Evolutionary conservation across 139 green algal genomes (phyloP).

Genomic region (Auxenochlorella pyrenoidosa): DNA sequence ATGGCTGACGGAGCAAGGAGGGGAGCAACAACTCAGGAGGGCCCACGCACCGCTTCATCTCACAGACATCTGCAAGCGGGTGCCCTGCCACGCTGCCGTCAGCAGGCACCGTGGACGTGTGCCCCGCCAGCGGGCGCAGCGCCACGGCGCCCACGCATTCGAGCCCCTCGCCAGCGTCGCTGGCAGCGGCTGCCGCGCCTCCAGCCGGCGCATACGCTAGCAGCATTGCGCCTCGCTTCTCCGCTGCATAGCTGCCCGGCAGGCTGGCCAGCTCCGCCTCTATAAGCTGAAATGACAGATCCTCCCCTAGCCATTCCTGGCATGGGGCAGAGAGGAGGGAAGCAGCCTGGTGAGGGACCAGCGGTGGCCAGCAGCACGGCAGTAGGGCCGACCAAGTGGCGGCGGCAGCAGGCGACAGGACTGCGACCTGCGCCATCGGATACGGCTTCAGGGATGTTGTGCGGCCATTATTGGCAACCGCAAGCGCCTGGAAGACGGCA

Average conservation of each 20-base stretch:
- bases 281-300: slow-evolving; percentile 45
- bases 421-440: not conserved
- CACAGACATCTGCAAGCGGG: slow-evolving; percentile 30
- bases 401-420: not conserved
- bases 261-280: slow-evolving; percentile 43
- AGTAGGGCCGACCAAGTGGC: not conserved
- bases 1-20: too few species aligned
- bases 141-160: slow-evolving; percentile 40
- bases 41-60: slow-evolving; percentile 39
- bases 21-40: too few species aligned
- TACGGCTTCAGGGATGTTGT: not conserved
- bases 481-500: not conserved
- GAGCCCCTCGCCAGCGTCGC: not conserved
- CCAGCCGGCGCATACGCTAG: slow-evolving; percentile 18
- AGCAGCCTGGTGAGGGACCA: not conserved
- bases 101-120: slow-evolving; percentile 3
- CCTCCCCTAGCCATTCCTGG: slow-evolving; percentile 47
- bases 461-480: not conserved
- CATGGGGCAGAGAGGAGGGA: not conserved
- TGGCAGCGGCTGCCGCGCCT: not conserved
- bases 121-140: slow-evolving; percentile 34
- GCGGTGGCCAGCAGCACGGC: too few species aligned
- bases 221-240: slow-evolving; percentile 43
- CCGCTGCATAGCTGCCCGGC: slow-evolving; percentile 35
- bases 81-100: slow-evolving; percentile 15